Percentiles rank a stretch among this genome's conserved stretches.
phyloP scores from a whole-genome alignment of 768 basidiomycete genomes.

The Rhizopogon vesiculosus region DNA sequence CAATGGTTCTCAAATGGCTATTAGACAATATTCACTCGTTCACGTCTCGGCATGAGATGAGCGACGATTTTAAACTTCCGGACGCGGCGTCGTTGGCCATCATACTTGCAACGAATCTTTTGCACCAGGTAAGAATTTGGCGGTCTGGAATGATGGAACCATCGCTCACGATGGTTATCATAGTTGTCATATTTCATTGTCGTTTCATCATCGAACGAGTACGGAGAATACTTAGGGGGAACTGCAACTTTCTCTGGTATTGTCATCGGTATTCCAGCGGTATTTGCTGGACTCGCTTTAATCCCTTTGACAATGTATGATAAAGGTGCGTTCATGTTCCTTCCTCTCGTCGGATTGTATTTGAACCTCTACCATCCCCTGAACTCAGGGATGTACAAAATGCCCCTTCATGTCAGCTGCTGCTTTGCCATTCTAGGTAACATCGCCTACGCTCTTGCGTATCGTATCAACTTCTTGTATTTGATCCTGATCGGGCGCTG shows the following conservation, averaged over 20 bases:
- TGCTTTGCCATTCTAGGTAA: conserved; percentile 49
- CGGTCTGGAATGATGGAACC: background rate
- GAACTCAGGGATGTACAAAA: conserved; percentile 46
- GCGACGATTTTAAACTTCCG: conserved; percentile 37
- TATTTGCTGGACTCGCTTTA: conserved; percentile 54
- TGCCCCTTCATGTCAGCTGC: conserved; percentile 53
- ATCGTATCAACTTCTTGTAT: conserved; percentile 54
- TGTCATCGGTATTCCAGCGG: conserved; percentile 60
- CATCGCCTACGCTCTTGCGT: conserved; percentile 58
- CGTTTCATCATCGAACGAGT: conserved; percentile 61
- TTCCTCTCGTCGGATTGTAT: background rate
- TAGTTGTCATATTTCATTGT: conserved; percentile 68
- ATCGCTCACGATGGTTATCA: background rate
- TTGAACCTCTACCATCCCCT: background rate
- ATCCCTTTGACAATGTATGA: conserved; percentile 55
- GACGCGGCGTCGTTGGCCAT: conserved; percentile 41
- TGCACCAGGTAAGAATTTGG: conserved; percentile 37
- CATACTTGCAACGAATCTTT: conserved; percentile 36
- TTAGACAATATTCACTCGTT: background rate
- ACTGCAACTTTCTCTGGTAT: conserved; percentile 68
- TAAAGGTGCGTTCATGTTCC: conserved; percentile 35
- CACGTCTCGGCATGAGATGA: background rate
- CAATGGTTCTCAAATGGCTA: background rate
- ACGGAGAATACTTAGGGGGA: conserved; percentile 60
- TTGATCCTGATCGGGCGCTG: conserved; percentile 70